A percentile compares a stretch with the other conserved stretches of the same genome.
These are phyloP conservation scores for Sugiyamaella marilandica DNA, from an alignment of 805 yeast species.

Conservation along the genomic window DNA sequence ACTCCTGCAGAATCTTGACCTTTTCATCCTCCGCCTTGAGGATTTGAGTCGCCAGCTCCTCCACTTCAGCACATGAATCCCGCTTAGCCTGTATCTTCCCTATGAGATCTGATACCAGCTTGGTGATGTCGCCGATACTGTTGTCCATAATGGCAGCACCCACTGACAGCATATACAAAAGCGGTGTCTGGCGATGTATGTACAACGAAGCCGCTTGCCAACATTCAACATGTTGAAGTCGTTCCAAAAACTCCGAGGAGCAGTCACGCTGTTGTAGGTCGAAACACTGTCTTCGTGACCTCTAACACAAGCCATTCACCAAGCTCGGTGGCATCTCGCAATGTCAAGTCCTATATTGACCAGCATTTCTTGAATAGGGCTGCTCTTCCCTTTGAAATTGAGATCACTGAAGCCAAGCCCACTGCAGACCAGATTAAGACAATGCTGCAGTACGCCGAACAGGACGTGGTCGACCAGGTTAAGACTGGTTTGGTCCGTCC, in stretches of 20 bases:
- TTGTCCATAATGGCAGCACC: neutral
- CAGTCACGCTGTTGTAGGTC: conserved; percentile 32
- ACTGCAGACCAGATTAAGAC: conserved; percentile 28
- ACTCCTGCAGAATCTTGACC: conserved; percentile 16
- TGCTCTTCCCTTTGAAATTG: conserved; percentile 26
- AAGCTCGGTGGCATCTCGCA: conserved; percentile 18
- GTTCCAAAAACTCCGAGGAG: conserved; percentile 27
- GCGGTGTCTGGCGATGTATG: neutral
- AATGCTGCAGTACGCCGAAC: conserved; percentile 14
- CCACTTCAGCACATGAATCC: conserved; percentile 21
- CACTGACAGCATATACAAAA: neutral
- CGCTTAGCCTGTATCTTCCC: conserved; percentile 22
- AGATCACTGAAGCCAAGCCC: conserved; percentile 29
- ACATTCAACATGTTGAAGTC: conserved; percentile 26
- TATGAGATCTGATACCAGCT: conserved; percentile 28
- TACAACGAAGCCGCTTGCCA: neutral
- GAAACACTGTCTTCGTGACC: neutral
- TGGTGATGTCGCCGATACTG: neutral
- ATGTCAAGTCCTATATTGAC: conserved; percentile 20
- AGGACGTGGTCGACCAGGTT: conserved; percentile 9
- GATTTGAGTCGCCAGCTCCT: conserved; percentile 23
- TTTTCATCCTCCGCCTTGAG: conserved; percentile 21
- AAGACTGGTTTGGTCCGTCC: conserved; percentile 36
- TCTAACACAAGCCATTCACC: conserved; percentile 21
- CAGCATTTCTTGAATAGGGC: conserved; percentile 20